A percentile compares a stretch with the other conserved stretches of the same genome.
These are phyloP conservation scores for Fusarium paranaense DNA, from an alignment of 2,329 filamentous ascomycete species.

Conservation along the genomic window DNA sequence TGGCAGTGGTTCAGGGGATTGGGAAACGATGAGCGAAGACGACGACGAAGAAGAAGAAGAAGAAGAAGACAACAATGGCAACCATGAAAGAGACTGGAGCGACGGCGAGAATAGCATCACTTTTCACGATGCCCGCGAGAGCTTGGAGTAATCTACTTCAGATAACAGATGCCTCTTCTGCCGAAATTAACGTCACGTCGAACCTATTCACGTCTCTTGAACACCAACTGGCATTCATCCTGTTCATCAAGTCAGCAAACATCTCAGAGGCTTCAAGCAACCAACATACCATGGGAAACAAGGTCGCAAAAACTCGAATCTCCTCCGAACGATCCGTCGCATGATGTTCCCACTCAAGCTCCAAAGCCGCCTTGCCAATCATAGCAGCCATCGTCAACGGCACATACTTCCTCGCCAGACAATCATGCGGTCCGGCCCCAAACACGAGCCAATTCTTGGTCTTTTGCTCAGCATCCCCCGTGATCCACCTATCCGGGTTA, in stretches of 20 bases:
- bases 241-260: not conserved
- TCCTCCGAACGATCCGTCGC: slow-evolving; percentile 61
- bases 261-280: too few species aligned
- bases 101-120: not conserved
- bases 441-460: slow-evolving; percentile 67
- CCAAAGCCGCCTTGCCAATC: slow-evolving; percentile 64
- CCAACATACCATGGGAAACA: slow-evolving; percentile 60
- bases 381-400: slow-evolving; percentile 62
- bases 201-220: not conserved
- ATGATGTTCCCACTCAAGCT: slow-evolving; percentile 63
- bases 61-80: not conserved
- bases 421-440: slow-evolving; percentile 63
- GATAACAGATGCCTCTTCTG: not conserved
- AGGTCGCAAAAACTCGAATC: slow-evolving; percentile 61
- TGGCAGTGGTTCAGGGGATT: too few species aligned
- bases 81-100: not conserved
- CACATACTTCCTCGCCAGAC: slow-evolving; percentile 61
- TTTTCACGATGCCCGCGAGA: not conserved
- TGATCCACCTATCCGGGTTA: slow-evolving; percentile 64
- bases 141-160: not conserved
- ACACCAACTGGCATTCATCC: not conserved
- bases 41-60: not conserved
- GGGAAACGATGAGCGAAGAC: not conserved
- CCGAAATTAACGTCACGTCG: too few species aligned
- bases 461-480: slow-evolving; percentile 61